Evolutionary conservation across 768 basidiomycete genomes (phyloP).

Genomic region (Boletus fagicola): DNA sequence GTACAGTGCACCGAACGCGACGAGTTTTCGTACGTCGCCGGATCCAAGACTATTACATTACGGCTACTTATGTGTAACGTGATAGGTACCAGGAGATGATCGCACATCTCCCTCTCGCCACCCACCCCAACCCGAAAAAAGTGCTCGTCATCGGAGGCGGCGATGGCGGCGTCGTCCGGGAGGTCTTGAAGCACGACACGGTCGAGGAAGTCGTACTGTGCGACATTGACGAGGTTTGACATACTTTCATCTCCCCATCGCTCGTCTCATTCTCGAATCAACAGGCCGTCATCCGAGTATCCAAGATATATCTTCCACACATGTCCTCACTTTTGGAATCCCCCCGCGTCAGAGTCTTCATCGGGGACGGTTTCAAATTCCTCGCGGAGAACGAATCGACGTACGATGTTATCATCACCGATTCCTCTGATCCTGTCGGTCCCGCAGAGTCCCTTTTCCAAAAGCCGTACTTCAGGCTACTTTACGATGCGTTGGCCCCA

Average conservation of each 20-base stretch:
- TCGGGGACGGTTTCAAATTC: constrained; percentile 98
- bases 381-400: constrained; percentile 80
- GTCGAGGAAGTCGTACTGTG: constrained; percentile 93
- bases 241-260: not conserved
- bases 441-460: constrained; percentile 94
- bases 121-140: constrained; percentile 93
- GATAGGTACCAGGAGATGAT: constrained; percentile 98
- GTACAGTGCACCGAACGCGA: constrained; percentile 98
- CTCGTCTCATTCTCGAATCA: not conserved
- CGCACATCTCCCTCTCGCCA: constrained; percentile 91
- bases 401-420: constrained; percentile 98
- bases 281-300: constrained; percentile 91
- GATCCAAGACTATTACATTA: not conserved
- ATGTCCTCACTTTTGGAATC: constrained; percentile 84
- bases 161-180: constrained; percentile 96
- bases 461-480: constrained; percentile 93
- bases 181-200: constrained; percentile 89
- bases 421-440: constrained; percentile 97
- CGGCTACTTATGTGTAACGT: not conserved
- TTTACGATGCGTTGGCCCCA: constrained; percentile 84
- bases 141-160: constrained; percentile 98
- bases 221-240: constrained; percentile 89
- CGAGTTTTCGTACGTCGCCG: constrained; percentile 89
- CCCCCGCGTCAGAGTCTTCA: constrained; percentile 76
- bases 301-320: constrained; percentile 89